Conservation (phyloP, 2,329 filamentous ascomycete species). For the Penicillium sp. region DNA sequence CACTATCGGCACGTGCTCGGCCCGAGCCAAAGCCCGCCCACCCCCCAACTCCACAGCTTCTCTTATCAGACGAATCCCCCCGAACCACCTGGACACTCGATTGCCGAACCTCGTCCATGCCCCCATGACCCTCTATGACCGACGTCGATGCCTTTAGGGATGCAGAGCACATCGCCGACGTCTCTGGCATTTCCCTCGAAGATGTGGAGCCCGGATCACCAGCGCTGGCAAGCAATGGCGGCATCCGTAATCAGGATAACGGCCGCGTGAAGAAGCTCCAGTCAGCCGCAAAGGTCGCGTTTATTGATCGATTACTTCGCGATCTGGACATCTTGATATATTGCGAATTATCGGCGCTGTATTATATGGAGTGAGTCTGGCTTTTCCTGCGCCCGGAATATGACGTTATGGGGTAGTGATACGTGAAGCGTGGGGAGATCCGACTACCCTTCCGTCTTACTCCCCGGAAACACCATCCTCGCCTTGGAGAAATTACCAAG, state of each 20-base stretch:
- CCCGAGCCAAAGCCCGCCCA: conserved; percentile 30
- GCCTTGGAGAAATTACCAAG: neutral
- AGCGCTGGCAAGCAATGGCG: conserved; percentile 23
- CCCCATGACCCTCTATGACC: conserved; percentile 56
- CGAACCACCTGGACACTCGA: conserved; percentile 18
- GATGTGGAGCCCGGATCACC: conserved; percentile 29
- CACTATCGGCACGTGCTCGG: conserved; percentile 29
- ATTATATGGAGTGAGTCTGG: conserved; percentile 66
- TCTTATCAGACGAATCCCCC: conserved; percentile 17
- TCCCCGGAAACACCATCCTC: neutral
- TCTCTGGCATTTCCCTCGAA: conserved; percentile 48
- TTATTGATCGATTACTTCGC: conserved; percentile 63
- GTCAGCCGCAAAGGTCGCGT: conserved; percentile 49
- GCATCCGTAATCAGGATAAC: conserved; percentile 30
- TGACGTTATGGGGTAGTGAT: neutral
- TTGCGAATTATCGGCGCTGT: conserved; percentile 65
- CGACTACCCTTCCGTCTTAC: neutral
- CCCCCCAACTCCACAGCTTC: conserved; percentile 23
- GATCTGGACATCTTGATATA: conserved; percentile 66
- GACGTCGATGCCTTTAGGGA: conserved; percentile 53
- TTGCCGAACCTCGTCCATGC: conserved; percentile 36
- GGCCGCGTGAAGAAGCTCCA: conserved; percentile 43
- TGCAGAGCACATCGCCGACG: conserved; percentile 55
- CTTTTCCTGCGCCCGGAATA: neutral
- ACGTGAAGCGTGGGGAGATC: neutral